Conservation (phyloP, 352 stramenopile genomes). For the Phytophthora ramorum region DNA sequence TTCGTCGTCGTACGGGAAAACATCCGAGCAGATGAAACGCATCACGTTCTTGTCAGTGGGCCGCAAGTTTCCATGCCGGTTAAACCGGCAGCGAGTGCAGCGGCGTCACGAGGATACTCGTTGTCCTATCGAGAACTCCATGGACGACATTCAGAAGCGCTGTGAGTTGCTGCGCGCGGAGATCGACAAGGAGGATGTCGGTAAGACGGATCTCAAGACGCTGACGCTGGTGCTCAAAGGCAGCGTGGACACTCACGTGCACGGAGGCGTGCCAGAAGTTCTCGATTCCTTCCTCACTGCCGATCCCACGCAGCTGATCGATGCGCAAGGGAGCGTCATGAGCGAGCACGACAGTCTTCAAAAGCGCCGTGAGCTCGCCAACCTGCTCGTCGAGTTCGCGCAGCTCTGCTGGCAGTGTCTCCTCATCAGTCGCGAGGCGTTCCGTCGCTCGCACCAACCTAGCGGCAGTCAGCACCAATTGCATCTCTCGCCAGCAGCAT, state of each 20-base stretch:
- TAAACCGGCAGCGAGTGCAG: slow-evolving; percentile 55
- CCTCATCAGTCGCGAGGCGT: slow-evolving; percentile 67
- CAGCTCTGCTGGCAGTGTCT: slow-evolving; percentile 63
- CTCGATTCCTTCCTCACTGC: slow-evolving; percentile 67
- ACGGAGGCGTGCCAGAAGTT: slow-evolving; percentile 77
- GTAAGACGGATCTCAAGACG: slow-evolving; percentile 70
- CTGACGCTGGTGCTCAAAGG: slow-evolving; percentile 83
- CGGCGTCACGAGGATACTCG: slow-evolving; percentile 50
- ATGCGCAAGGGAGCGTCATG: slow-evolving; percentile 48
- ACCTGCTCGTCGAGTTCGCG: slow-evolving; percentile 66
- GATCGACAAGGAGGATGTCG: slow-evolving; percentile 54
- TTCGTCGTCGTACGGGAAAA: slow-evolving; percentile 61
- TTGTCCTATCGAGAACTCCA: slow-evolving; percentile 77
- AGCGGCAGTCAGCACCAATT: slow-evolving; percentile 4
- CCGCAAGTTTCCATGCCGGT: slow-evolving; percentile 54
- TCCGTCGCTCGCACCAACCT: slow-evolving; percentile 38
- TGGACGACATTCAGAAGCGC: slow-evolving; percentile 81
- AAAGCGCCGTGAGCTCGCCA: slow-evolving; percentile 57
- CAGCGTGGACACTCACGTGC: slow-evolving; percentile 81
- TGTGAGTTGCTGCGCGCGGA: slow-evolving; percentile 60
- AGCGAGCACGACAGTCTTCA: slow-evolving; percentile 26
- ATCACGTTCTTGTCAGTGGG: slow-evolving; percentile 56
- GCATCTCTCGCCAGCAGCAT: neutral
- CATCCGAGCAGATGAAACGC: slow-evolving; percentile 76
- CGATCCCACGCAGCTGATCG: slow-evolving; percentile 30